Base-by-base conservation (phyloP, 1,139 yeast species). In the Suhomyces bolitotheri region DNA sequence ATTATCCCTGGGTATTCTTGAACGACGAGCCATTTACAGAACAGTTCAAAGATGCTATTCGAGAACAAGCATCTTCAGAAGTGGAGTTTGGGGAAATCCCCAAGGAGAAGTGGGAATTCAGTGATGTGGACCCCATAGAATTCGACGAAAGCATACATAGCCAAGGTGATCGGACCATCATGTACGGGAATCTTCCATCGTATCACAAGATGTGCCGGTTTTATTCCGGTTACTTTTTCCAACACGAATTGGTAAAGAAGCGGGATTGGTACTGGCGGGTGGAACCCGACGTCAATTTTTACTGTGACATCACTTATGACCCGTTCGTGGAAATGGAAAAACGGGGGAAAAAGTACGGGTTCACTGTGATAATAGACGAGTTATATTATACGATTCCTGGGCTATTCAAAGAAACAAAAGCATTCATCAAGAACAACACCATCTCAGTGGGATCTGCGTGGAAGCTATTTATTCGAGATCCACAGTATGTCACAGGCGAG, bases 191-290 rank as follows among this genome's bases (percentile, higher is more conserved):
- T 41, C 62, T 80, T 66, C 80, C 75, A 32, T 77, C 90, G 6
- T 90, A 90, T 55, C 79, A 96, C 48, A 71, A 73, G 43, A 77
- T 77, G 82, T 77, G 82, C 38, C 73, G 94, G 5, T 85, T 81
- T 56, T 83, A 84, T 54, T 78, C 92, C 0, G 95, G 95, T 1
- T 68, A 70, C 41, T 89, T 89, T 53, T 86, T 77, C 62, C 76
- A 79, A 43, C 96, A 89, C 56, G 85, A 83, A 5, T 56, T 84
- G 43, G 81, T 90, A 25, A 64, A 54, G 38, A 70, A 77, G 40
- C 69, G 78, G 39, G 88, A 87, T 41, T 89, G 95, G 94, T 89
- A 88, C 61, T 89, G 97, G 96, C 71, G 97, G 36, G 88, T 90
- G 7, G 97, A 90, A 58, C 97, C 97, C 2, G 82, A 84, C 45